Conservation (phyloP, 768 basidiomycete species). For the Auriscalpium microsporum region DNA sequence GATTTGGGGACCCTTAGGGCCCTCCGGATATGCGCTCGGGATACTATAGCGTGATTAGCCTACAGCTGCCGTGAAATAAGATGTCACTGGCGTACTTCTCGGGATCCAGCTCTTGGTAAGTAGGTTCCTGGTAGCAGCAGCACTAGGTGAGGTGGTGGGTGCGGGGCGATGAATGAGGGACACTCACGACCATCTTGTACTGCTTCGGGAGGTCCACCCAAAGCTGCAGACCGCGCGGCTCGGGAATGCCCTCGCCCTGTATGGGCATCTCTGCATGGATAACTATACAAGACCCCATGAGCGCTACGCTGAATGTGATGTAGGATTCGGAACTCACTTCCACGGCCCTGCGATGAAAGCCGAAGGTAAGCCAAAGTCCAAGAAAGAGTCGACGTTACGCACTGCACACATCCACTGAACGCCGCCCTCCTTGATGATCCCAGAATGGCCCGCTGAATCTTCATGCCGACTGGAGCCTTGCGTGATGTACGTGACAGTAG, state of each 20-base stretch:
- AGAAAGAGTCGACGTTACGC: conserved; percentile 18
- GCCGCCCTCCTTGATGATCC: conserved; percentile 69
- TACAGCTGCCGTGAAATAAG: too few relatives aligned
- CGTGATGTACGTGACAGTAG: conserved; percentile 84
- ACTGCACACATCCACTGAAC: conserved; percentile 95
- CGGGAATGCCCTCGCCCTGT: conserved; percentile 52
- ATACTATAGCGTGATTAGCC: conserved; percentile 34
- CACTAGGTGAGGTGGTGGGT: conserved; percentile 2
- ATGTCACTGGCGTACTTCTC: conserved; percentile 34
- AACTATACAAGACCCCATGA: conserved; percentile 22
- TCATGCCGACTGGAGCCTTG: conserved; percentile 79
- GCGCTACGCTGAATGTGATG: too few relatives aligned
- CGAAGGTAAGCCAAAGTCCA: neutral
- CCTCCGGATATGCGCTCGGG: conserved; percentile 65
- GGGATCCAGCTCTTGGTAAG: conserved; percentile 75
- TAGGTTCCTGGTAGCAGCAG: conserved; percentile 44
- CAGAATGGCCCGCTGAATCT: conserved; percentile 83
- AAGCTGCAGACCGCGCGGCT: conserved; percentile 79
- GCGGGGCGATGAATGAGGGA: conserved; percentile 3
- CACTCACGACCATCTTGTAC: conserved; percentile 65
- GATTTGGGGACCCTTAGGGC: conserved; percentile 58
- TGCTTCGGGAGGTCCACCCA: conserved; percentile 80
- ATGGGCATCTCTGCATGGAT: conserved; percentile 89
- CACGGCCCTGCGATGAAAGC: conserved; percentile 36
- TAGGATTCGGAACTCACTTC: conserved; percentile 32